Conservation (phyloP, 73 alveolate species). For the Tetrahymena elliotti region DNA sequence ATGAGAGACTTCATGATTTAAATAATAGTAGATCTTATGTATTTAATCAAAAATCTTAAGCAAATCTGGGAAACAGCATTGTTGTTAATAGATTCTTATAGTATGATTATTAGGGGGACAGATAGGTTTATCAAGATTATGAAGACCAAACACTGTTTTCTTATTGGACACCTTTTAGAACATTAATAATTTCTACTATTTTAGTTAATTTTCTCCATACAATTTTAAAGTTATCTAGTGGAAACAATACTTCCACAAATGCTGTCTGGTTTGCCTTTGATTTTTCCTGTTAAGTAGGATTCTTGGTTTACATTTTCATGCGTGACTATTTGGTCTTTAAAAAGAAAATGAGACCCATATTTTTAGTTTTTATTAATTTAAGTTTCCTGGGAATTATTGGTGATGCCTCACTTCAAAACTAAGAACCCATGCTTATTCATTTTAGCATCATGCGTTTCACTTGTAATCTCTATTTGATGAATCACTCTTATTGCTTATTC, state of each 20-base stretch:
- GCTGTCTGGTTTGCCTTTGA: neutral
- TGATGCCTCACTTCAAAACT: neutral
- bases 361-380: neutral
- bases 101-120: neutral
- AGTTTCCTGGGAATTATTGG: neutral
- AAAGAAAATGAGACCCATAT: neutral
- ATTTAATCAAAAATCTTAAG: neutral
- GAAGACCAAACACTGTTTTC: neutral
- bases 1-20: neutral
- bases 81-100: neutral
- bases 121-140: neutral
- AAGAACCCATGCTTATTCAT: neutral
- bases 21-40: neutral
- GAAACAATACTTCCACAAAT: neutral
- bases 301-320: neutral
- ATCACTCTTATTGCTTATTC: neutral
- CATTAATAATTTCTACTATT: neutral
- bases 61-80: neutral
- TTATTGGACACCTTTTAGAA: neutral
- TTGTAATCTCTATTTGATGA: neutral
- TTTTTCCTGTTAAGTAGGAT: neutral
- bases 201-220: neutral
- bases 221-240: neutral
- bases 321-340: neutral
- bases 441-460: neutral